Base-by-base conservation (phyloP, 1,284 basidiomycete species). In the Laetiporus sulphureus region DNA sequence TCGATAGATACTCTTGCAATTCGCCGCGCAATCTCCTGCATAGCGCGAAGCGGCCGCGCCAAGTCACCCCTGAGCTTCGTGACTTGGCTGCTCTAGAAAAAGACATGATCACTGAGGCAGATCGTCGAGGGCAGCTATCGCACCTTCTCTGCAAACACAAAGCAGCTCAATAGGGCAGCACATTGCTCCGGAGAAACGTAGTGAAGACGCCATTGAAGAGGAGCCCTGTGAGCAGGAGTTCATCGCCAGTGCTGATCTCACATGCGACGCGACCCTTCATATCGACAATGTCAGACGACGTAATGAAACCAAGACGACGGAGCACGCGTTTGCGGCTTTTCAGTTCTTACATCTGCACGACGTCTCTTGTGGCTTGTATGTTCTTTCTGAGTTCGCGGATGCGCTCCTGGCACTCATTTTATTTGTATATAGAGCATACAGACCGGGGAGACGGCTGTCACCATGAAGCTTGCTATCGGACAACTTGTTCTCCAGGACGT, bases 131-230 rank as follows among this genome's bases (percentile, higher is more conserved):
- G 10, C 32, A 42, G 21, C n/a, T n/a, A n/a, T n/a, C n/a, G n/a
- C n/a, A 87, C 91, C 79, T 98, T 98, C 61, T 99, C 96, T 13
- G 83, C 77, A 63, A 99, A 99, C 13, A 99, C 95, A 59, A 99
- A 99, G 60, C 95, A 98, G 54, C 89, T 92, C 21, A 98, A 68
- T 12, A 99, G 62, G 1, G 91, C 91, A 0, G 95, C 95, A 58
- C 87, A 92, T 50, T 97, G 91, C 57, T 97, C 92, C 0, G 96
- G 94, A 0, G 77, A 70, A 30, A 99, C 2, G 88, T 64, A 58
- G 96, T 97, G 73, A 99, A 99, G 3, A 84, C 86, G 41, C 95
- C 95, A 51, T 96, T 93, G 72, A 99, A 99, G 51, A 99, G 87
- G 60, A 99, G 77, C 64, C 99, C 96, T 1, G 96, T 99, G 46